Evolutionary conservation across 768 basidiomycete genomes (phyloP), one percentile per base, ranked within the genome.

Genomic region (Suillus bovinus): DNA sequence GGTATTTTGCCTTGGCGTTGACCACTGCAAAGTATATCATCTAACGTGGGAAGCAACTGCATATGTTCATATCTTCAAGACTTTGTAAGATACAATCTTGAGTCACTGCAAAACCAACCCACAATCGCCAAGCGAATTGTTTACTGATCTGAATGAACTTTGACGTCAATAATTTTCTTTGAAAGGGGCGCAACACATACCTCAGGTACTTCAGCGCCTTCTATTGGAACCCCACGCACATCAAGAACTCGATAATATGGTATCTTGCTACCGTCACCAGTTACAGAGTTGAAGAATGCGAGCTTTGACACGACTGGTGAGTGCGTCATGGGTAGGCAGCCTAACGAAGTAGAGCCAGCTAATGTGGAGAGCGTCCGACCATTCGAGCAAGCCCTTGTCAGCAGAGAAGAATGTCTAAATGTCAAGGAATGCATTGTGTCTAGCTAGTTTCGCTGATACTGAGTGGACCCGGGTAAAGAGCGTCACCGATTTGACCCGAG

Each of bases 1-100:
- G 90, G 91, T 67, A 93, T 93, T 75, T 91, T 93, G 29, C 95
- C 95, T 74, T 98, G 95, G 10, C 95, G 85, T 71, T 98, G 95
- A 9, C 94, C 87, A 67, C 94, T 95, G 76, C 94, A 92, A 20
- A 98, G 81, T 39, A 96, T 80, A 67, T 88, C 94, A 77, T 97
- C 95, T 71, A 96, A 77, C 42, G 87, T 86, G 0, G 95, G 94
- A 60, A 93, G 77, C 31, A 92, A 79, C 60, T 84, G 83, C 90
- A 93, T 94, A 61, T 88, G 78, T 73, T 90, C 87, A 68, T 92
- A 95, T 64, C 88, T 87, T 44, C 42, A 34, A 54, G 39, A 9
- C 52, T 38, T 17, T 22, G 27, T 24, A 34, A 47, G 59, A 54
- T 62, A 53, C 0, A 63, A 44, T 41, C 34, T 10, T 17, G 22